Evolutionary conservation across 1,139 yeast species (phyloP), one percentile per base, ranked within the genome.

Genomic region (Spencermartinsiella ligniputridi): DNA sequence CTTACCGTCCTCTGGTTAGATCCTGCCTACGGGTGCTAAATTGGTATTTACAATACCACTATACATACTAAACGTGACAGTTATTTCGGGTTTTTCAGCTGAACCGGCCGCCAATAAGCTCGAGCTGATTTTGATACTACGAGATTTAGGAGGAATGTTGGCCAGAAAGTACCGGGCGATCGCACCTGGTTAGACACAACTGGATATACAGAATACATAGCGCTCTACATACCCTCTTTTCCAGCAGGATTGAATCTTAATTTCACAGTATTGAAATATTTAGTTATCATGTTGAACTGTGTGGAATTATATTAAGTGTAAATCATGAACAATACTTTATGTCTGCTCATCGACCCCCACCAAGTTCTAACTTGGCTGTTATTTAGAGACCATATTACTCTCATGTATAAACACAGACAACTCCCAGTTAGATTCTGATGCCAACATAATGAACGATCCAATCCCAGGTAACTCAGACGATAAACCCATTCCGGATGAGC

Each of bases 211-310:
- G 6, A 22, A 22, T 6, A 22, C 25, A 22, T 22, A 6, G 25
- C 25, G 11, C 11, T 22, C 25, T 22, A 69, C 77, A 49, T 64
- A 75, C 80, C 76, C 53, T 84, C 86, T 33, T 73, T 66, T 0
- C 81, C 76, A 51, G 86, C 76, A 0, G 97, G 96, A 61, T 85
- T 80, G 71, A 88, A 88, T 61, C 74, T 81, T 40, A 88, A 87
- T 37, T 72, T 70, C n/a, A 87, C 87, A 56, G 80, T 81, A 33
- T 87, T 71, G 66, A 88, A 85, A 68, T 83, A 87, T 66, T 86
- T 86, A 40, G 96, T 88, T 57, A 88, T 83, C 96, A 88, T 87
- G 13, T 20, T 29, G 34, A 20, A 37, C 16, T 17, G 17, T 36
- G 33, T 25, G 20, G n/a, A n/a, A n/a, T n/a, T 16, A n/a, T 29